Evolutionary conservation across 2,329 filamentous ascomycete genomes (phyloP).

Genomic region (Trichophyton simii): DNA sequence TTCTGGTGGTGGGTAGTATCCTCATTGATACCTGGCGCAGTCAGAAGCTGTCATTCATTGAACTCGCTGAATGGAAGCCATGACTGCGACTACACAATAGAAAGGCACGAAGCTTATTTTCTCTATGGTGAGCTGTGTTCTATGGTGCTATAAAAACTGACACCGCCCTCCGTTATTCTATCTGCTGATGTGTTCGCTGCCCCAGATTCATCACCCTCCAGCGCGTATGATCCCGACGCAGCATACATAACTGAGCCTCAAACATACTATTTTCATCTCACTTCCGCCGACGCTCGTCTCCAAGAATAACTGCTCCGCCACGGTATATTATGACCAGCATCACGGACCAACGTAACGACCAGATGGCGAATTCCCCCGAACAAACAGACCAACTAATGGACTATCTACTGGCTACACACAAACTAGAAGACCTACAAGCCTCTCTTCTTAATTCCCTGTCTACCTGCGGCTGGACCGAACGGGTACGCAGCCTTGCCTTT

Average conservation of each 20-base stretch:
- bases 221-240: not conserved
- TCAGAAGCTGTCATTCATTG: not conserved
- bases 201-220: not conserved
- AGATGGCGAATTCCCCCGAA: constrained; percentile 19
- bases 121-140: not conserved
- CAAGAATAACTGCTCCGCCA: not conserved
- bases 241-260: not conserved
- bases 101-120: not conserved
- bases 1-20: not conserved
- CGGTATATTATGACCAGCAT: not conserved
- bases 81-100: constrained; percentile 1
- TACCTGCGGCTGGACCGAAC: constrained; percentile 47
- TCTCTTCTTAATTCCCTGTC: constrained; percentile 44
- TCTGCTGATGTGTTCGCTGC: not conserved
- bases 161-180: not conserved
- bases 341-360: not conserved
- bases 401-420: constrained; percentile 36
- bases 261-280: not conserved
- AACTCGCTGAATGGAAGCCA: not conserved
- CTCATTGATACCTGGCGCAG: not conserved
- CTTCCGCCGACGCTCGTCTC: not conserved
- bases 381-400: constrained; percentile 29
- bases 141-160: not conserved
- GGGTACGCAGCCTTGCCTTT: constrained; percentile 42
- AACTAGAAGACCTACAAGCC: constrained; percentile 44